Conservation (phyloP, 1,284 basidiomycete species). For the Albatrellus sp. region DNA sequence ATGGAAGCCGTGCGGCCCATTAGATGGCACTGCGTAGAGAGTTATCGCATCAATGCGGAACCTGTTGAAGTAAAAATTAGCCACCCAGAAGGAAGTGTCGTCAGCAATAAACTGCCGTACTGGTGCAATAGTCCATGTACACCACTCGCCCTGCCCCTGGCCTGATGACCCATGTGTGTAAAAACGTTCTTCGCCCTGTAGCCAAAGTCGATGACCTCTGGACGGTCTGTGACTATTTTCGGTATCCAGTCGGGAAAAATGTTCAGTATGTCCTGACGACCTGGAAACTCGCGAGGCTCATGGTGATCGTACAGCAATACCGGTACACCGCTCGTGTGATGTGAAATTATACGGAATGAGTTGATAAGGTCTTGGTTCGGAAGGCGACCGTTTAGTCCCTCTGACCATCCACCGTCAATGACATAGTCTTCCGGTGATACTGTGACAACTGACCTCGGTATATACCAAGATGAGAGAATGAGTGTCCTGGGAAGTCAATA, state of each 20-base stretch:
- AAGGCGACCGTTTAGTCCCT: conserved; percentile 89
- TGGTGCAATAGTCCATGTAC: conserved; percentile 70
- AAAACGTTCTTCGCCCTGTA: conserved; percentile 50
- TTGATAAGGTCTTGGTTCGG: conserved; percentile 96
- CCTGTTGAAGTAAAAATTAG: conserved; percentile 24
- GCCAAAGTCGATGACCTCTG: conserved; percentile 36
- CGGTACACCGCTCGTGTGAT: conserved; percentile 60
- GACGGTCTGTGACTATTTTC: conserved; percentile 25
- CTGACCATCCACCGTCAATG: conserved; percentile 26
- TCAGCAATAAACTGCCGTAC: conserved; percentile 24
- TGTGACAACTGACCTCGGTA: conserved; percentile 63
- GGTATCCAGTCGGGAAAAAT: conserved; percentile 35
- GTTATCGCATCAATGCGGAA: conserved; percentile 94
- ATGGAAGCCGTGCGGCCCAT: conserved; percentile 92
- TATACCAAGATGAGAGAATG: conserved; percentile 86
- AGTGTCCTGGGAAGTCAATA: conserved; percentile 94
- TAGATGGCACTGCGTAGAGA: conserved; percentile 76
- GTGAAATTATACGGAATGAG: conserved; percentile 65
- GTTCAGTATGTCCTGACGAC: conserved; percentile 17
- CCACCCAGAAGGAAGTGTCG: conserved; percentile 1
- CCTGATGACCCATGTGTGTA: conserved; percentile 58
- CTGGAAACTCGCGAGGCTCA: conserved; percentile 33
- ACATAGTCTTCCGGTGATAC: not conserved
- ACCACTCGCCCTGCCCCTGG: conserved; percentile 60
- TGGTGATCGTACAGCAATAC: conserved; percentile 69